These are phyloP conservation scores for Chaetomium cochliodes DNA, from an alignment of 495 filamentous ascomycete species.

Conservation along the genomic window DNA sequence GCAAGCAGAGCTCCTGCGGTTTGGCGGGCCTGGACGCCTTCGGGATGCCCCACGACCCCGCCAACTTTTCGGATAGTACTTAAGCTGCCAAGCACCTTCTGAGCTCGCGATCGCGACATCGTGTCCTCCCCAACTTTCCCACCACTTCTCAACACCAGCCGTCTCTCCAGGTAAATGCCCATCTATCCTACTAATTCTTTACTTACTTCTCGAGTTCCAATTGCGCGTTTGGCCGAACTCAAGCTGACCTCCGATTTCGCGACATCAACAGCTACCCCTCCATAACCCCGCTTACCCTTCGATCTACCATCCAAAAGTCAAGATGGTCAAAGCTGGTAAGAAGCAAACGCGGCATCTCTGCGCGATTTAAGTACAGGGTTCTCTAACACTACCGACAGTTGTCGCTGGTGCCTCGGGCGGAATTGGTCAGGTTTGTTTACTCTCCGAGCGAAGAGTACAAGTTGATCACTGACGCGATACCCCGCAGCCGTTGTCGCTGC, in stretches of 20 bases:
- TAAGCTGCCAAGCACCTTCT: constrained; percentile 13
- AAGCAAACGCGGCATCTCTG: constrained; percentile 10
- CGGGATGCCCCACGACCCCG: no score
- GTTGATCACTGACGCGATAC: constrained; percentile 11
- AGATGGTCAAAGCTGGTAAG: constrained; percentile 88
- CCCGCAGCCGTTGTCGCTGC: constrained; percentile 86
- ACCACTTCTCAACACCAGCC: no score
- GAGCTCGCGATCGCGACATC: constrained; percentile 4
- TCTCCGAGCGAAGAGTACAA: not conserved
- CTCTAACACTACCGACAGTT: constrained; percentile 54
- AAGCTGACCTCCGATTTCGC: constrained; percentile 21
- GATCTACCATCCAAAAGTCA: constrained; percentile 38
- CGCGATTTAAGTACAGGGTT: constrained; percentile 16
- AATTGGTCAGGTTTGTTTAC: constrained; percentile 81
- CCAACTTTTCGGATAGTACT: constrained; percentile 7
- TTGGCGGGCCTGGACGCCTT: not conserved
- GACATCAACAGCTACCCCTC: constrained; percentile 23
- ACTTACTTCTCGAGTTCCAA: not conserved
- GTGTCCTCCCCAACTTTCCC: constrained; percentile 12
- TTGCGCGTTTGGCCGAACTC: not conserved
- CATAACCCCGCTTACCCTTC: constrained; percentile 24
- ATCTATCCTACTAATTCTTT: no score
- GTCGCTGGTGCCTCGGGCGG: constrained; percentile 96
- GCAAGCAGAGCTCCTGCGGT: constrained; percentile 7
- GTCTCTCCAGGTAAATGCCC: constrained; percentile 8